A percentile compares a stretch with the other conserved stretches of the same genome.
Evolutionary conservation across 495 filamentous ascomycete genomes (phyloP).

Genomic region (Podospora tetraspora): DNA sequence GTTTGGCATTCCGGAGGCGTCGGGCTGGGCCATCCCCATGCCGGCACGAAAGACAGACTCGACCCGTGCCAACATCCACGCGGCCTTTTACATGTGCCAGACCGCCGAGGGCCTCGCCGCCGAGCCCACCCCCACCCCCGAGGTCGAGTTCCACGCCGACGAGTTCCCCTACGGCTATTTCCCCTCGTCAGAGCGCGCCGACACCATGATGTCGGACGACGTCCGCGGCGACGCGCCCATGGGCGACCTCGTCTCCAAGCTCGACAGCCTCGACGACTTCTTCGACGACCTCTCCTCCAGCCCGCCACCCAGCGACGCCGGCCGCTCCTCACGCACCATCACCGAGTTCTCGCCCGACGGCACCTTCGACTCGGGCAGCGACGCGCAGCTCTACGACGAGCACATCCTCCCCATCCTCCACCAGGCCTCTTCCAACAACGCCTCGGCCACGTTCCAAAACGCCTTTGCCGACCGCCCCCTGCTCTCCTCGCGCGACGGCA

Average conservation of each 20-base stretch:
- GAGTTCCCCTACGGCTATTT: constrained; percentile 82
- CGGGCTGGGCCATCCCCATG: constrained; percentile 93
- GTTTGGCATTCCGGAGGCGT: constrained; percentile 93
- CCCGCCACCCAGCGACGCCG: constrained; percentile 48
- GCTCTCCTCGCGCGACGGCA: constrained; percentile 40
- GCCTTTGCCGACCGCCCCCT: constrained; percentile 72
- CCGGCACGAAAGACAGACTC: constrained; percentile 80
- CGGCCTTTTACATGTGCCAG: constrained; percentile 87
- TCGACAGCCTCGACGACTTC: constrained; percentile 93
- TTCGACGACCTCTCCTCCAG: constrained; percentile 61
- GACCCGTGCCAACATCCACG: constrained; percentile 89
- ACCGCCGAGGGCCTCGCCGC: constrained; percentile 47
- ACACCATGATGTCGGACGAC: constrained; percentile 90
- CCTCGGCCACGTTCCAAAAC: constrained; percentile 70
- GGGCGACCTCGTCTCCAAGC: constrained; percentile 79
- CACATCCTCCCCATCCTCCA: constrained; percentile 87
- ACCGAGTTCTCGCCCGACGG: constrained; percentile 53
- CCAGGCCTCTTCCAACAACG: constrained; percentile 53
- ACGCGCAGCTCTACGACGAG: constrained; percentile 84
- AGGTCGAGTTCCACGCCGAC: constrained; percentile 87
- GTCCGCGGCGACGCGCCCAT: constrained; percentile 63
- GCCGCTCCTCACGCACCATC: constrained; percentile 57
- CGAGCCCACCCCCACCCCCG: constrained; percentile 68
- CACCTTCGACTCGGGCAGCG: constrained; percentile 57
- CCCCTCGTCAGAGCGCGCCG: constrained; percentile 58